Base-by-base conservation (phyloP, 257 asterid species). In the Jasminum sambac region DNA sequence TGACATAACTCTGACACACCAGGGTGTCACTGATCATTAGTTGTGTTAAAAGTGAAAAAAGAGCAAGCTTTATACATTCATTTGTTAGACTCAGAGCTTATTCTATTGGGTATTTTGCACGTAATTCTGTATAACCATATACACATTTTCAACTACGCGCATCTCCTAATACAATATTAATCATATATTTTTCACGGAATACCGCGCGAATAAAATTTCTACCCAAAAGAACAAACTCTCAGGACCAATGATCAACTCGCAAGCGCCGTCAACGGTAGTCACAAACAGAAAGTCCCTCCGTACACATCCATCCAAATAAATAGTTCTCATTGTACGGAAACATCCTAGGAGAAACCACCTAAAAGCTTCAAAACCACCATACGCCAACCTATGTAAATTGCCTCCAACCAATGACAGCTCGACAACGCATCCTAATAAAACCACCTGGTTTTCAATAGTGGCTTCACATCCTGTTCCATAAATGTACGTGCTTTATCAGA, bases 381-480 rank as follows among this genome's bases (percentile, higher is more conserved):
- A 67, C 76, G 76, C 71, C 11, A 12, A 23, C 10, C 40, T 46
- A 40, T n/a, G 40, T 57, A 46, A 5, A 23, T 36, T 8, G 55
- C 37, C 55, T 5, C 25, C 26, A 50, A 0, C 83, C 81, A 81
- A 77, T 72, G 37, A 11, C n/a, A 60, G 2, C 36, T 59, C 36
- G 80, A 81, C 85, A 77, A 77, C 84, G 39, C 64, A 80, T 80
- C 83, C 84, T 57, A 26, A 76, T 74, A 71, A 63, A 26, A 68
- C 74, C 75, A 58, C 64, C 80, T 25, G 74, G 80, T 82, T 42
- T 58, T 7, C 68, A 9, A n/a, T 5, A 2, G 76, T 59, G 81
- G 81, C 82, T 76, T 81, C 81, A 52, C 80, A 70, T 65, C 77
- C 75, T 70, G 38, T 79, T 64, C 71, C 76, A 64, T 60, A 44